Base-by-base conservation (phyloP, 352 stramenopile genomes). In the Phytophthora syringae region DNA sequence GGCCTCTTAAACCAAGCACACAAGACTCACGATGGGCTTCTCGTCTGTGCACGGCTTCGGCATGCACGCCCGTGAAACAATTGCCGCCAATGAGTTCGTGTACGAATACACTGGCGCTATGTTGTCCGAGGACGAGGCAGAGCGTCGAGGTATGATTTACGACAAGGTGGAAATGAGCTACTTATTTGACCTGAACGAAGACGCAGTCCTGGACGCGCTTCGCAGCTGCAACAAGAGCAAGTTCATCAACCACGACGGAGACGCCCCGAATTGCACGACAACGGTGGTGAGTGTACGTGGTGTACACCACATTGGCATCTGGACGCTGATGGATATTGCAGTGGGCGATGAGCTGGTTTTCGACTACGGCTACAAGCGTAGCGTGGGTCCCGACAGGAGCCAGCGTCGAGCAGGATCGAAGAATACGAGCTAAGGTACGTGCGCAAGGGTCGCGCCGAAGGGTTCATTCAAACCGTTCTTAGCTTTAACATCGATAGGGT, bases 171-270 rank as follows among this genome's bases (percentile, higher is more conserved):
- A 89, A 53, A 86, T 78, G 64, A 88, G 77, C 16, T 98, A 97
- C 55, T 54, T 98, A 20, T 98, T 98, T 67, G 92, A 98, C 70
- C 54, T 98, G 36, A 97, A 93, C 50, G 84, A 89, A 11, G 93
- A 98, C 27, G 80, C 77, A 21, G 82, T 92, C 22, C 64, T 98
- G 22, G 95, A 98, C 63, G 92, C 93, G 11, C 39, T 92, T 22
- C 83, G 88, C 21, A 88, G 88, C 28, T 93, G 95, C 22, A 98
- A 98, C 79, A 97, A 98, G 68, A 92, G 81, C 53, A 89, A 94
- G 53, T 98, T 96, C 57, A 82, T 88, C 12, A 96, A 97, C 64
- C 90, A 98, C 61, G 59, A 67, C 0, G 54, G 59, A 10, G 74
- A 79, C 0, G 54, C 69, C 0, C 82, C 86, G 0, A 98, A 98